Conservation (phyloP, 2,329 filamentous ascomycete species). For the Colletotrichum somersetense region DNA sequence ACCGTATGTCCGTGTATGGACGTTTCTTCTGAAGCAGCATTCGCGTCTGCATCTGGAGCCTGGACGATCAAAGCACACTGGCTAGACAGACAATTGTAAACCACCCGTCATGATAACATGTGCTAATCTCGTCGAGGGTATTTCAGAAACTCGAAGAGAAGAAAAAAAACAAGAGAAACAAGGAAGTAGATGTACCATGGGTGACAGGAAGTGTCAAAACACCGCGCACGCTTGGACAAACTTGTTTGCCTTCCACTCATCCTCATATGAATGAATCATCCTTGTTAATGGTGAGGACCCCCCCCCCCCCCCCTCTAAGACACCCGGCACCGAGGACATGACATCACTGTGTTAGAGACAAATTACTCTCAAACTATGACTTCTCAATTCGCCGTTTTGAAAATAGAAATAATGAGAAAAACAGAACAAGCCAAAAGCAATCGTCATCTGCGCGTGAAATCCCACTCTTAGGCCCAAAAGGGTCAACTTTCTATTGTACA, state of each 20-base stretch:
- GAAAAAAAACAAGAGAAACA: neutral
- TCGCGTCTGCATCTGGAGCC: neutral
- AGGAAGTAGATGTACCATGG: neutral
- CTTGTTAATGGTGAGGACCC: no score
- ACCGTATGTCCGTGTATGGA: neutral
- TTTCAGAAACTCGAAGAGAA: neutral
- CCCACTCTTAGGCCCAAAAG: slow-evolving; percentile 10
- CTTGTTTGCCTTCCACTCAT: neutral
- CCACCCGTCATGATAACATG: neutral
- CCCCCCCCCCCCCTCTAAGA: no score
- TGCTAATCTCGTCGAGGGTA: neutral
- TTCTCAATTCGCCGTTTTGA: slow-evolving; percentile 39
- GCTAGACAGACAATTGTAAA: neutral
- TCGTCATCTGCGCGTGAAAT: slow-evolving; percentile 38
- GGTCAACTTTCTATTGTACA: slow-evolving; percentile 37
- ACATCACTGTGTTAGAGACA: slow-evolving; percentile 4
- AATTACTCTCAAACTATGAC: slow-evolving; percentile 30
- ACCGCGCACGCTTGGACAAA: slow-evolving; percentile 3
- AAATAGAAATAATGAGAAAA: slow-evolving; percentile 20
- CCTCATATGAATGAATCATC: neutral
- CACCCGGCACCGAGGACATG: neutral
- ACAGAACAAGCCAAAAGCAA: slow-evolving; percentile 8
- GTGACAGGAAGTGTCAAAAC: neutral
- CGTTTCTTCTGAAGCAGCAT: slow-evolving; percentile 3
- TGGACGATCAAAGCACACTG: slow-evolving; percentile 8